Evolutionary conservation across 805 yeast genomes (phyloP).

Genomic region (Lipomyces starkeyi): DNA sequence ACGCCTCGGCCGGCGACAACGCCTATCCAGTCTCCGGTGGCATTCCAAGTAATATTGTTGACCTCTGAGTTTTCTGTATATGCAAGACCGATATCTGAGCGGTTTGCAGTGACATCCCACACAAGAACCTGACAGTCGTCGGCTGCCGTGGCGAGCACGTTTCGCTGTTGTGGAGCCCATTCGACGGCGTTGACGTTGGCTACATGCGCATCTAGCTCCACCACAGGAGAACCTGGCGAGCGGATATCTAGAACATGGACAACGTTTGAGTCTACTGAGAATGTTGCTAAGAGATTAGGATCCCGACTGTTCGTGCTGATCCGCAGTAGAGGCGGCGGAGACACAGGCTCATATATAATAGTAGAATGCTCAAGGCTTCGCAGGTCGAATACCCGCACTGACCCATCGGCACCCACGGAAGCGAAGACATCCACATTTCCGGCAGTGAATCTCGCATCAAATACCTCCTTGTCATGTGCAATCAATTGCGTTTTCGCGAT

Average conservation of each 20-base stretch:
- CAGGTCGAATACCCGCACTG: conserved; percentile 88
- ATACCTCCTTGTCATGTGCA: conserved; percentile 95
- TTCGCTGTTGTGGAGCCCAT: conserved; percentile 78
- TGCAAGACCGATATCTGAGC: conserved; percentile 48
- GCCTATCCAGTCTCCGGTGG: conserved; percentile 81
- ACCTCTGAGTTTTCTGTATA: conserved; percentile 72
- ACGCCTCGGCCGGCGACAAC: conserved; percentile 70
- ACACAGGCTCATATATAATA: conserved; percentile 74
- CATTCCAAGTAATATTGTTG: conserved; percentile 77
- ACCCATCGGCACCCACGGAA: conserved; percentile 94
- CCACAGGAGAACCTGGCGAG: conserved; percentile 81
- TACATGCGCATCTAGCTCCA: conserved; percentile 69
- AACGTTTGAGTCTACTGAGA: conserved; percentile 70
- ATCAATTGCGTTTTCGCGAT: conserved; percentile 89
- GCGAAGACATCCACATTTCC: conserved; percentile 80
- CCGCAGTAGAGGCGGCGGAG: conserved; percentile 67
- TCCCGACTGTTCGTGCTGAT: conserved; percentile 80
- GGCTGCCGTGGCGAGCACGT: conserved; percentile 72
- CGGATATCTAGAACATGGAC: conserved; percentile 81
- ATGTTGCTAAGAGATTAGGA: conserved; percentile 81
- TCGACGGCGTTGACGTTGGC: conserved; percentile 72
- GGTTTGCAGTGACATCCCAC: conserved; percentile 66
- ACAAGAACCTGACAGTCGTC: conserved; percentile 65
- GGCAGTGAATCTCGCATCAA: conserved; percentile 84
- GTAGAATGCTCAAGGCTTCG: conserved; percentile 85